Base-by-base conservation (phyloP, 2,329 filamentous ascomycete genomes). In the Colletotrichum echinochloae region DNA sequence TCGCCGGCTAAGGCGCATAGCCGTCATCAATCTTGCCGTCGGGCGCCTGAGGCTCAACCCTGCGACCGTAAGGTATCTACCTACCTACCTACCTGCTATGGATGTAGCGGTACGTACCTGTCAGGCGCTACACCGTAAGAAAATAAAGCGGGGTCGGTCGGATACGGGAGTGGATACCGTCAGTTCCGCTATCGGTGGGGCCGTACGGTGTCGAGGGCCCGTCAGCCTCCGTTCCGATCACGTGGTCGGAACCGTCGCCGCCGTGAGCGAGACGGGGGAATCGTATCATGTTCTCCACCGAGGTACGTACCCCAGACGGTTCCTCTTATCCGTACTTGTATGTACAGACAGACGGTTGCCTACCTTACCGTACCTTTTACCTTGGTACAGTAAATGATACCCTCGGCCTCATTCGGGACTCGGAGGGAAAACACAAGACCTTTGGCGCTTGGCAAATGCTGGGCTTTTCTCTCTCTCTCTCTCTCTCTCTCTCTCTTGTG, bases 191-290 rank as follows among this genome's bases (percentile, higher is more conserved):
- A 11, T 1, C 0, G 2, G 18, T 52, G 60, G 60, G 60, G 60
- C 60, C 60, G 48, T 12, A 33, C 60, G 60, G 60, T 30, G n/a
- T 26, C 16, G 41, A 28, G 7, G 8, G 14, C 28, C 11, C 14
- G 18, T 33, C 46, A 16, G 44, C 12, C 30, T 41, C 48, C 48
- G 60, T 52, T 44, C 60, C 60, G 52, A 62, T 62, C 60, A 62
- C 41, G 33, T 35, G n/a, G 60, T 52, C 60, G 46, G 60, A 28
- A 33, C 48, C 2, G 39, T n/a, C 23, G 18, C 23, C 48, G 48
- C 60, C 60, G 60, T 41, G n/a, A 46, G 28, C n/a, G 48, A 37
- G 60, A 46, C 41, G 30, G 23, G 14, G 26, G 33, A 18, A 49
- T 41, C 48, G 60, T 62, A 49, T 49, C 48, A 30, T 12, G 8